phyloP scores from a whole-genome alignment of 1,139 yeast genomes.

The Pichia sp. region DNA sequence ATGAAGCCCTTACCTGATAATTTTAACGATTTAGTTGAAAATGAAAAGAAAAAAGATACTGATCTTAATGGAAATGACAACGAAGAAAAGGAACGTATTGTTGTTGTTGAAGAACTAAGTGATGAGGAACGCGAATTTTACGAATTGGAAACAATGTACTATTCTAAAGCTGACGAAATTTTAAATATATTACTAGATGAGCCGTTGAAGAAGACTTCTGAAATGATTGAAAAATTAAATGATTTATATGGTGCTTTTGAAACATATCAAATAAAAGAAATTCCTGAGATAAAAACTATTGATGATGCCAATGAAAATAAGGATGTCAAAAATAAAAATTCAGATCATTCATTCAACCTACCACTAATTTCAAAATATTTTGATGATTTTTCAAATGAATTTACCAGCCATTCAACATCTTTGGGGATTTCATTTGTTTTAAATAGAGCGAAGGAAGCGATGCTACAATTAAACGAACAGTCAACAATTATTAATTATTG shows the following conservation, averaged over 20 bases:
- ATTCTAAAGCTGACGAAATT: slow-evolving; percentile 25
- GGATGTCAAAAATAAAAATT: neutral
- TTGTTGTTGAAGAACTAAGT: slow-evolving; percentile 17
- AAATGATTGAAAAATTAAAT: slow-evolving; percentile 18
- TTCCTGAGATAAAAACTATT: slow-evolving; percentile 3
- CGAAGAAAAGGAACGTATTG: slow-evolving; percentile 13
- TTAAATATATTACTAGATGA: slow-evolving; percentile 25
- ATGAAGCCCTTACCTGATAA: slow-evolving; percentile 32
- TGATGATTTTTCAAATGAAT: neutral
- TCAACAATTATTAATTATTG: slow-evolving; percentile 50
- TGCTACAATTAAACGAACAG: slow-evolving; percentile 48
- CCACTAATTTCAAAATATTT: slow-evolving; percentile 4
- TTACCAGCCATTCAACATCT: slow-evolving; percentile 16
- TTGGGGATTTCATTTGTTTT: slow-evolving; percentile 12
- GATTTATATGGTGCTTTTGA: slow-evolving; percentile 10
- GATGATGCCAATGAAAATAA: neutral
- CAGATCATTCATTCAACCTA: neutral
- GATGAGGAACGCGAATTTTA: slow-evolving; percentile 16
- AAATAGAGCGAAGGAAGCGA: slow-evolving; percentile 22
- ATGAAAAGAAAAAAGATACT: slow-evolving; percentile 8
- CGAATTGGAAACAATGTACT: slow-evolving; percentile 24
- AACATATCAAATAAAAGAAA: slow-evolving; percentile 5
- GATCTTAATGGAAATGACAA: slow-evolving; percentile 29
- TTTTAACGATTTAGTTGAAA: slow-evolving; percentile 21
- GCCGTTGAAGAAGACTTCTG: slow-evolving; percentile 23